Evolutionary conservation across 2,329 filamentous ascomycete genomes (phyloP).

Genomic region (Fusarium decemcellulare): DNA sequence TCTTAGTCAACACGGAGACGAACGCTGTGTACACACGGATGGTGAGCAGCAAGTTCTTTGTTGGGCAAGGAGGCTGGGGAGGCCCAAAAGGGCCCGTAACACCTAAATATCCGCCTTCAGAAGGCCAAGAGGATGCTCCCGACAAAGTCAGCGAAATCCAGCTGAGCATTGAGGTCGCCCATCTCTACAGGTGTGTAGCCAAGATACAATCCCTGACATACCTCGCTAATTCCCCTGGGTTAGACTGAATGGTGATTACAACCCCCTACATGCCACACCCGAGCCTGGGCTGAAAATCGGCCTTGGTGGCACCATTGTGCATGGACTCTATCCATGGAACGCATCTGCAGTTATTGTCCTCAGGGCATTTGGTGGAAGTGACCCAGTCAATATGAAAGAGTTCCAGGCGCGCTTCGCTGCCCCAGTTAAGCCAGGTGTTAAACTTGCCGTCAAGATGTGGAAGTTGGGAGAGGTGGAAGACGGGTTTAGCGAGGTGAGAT

Average conservation of each 20-base stretch:
- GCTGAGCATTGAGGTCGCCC: slow-evolving; percentile 79
- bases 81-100: slow-evolving; percentile 91
- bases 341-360: slow-evolving; percentile 81
- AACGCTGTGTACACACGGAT: slow-evolving; percentile 81
- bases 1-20: slow-evolving; percentile 78
- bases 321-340: slow-evolving; percentile 93
- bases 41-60: slow-evolving; percentile 81
- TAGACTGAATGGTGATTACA: slow-evolving; percentile 93
- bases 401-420: slow-evolving; percentile 91
- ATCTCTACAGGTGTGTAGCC: slow-evolving; percentile 68
- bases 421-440: slow-evolving; percentile 87
- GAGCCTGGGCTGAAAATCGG: slow-evolving; percentile 91
- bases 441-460: slow-evolving; percentile 87
- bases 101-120: slow-evolving; percentile 82
- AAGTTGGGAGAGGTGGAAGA: slow-evolving; percentile 75
- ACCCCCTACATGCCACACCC: slow-evolving; percentile 90
- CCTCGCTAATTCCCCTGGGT: no score
- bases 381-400: slow-evolving; percentile 86
- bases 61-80: slow-evolving; percentile 86
- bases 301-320: slow-evolving; percentile 90
- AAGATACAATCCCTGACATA: no score
- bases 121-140: slow-evolving; percentile 73
- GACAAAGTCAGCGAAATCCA: slow-evolving; percentile 80
- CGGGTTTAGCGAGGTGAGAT: slow-evolving; percentile 85
- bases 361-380: slow-evolving; percentile 79